Evolutionary conservation across 257 asterid genomes (phyloP).

Genomic region (Forsythia viridissima): DNA sequence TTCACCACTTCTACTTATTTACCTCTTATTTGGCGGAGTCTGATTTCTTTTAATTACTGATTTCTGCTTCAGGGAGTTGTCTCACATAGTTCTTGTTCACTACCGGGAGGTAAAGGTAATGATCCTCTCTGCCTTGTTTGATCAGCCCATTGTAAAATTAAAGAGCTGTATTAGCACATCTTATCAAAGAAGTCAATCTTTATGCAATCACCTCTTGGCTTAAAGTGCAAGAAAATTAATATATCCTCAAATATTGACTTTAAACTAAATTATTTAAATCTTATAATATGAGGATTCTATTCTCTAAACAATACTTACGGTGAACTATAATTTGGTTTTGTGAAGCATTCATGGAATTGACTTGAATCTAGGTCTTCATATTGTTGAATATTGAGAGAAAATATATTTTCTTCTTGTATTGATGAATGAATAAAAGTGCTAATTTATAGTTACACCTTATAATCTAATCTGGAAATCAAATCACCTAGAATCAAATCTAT

Average conservation of each 20-base stretch:
- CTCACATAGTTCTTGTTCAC: slow-evolving; percentile 95
- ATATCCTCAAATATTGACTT: slow-evolving; percentile 12
- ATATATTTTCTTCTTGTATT: too few species aligned
- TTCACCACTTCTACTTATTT: slow-evolving; percentile 2
- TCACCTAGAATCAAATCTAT: too few species aligned
- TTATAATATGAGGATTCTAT: neutral
- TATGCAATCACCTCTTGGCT: slow-evolving; percentile 6
- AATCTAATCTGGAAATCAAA: too few species aligned
- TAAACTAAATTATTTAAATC: slow-evolving; percentile 4
- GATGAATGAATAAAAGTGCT: too few species aligned
- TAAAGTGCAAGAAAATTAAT: slow-evolving; percentile 15
- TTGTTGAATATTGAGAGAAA: too few species aligned
- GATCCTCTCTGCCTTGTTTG: slow-evolving; percentile 17
- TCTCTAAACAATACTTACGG: slow-evolving; percentile 7
- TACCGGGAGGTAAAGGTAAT: slow-evolving; percentile 94
- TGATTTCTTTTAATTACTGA: slow-evolving; percentile 29
- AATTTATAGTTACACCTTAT: too few species aligned
- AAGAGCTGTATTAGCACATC: neutral
- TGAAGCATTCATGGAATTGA: neutral
- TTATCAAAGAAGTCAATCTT: slow-evolving; percentile 15
- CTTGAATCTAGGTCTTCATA: neutral
- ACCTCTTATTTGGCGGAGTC: slow-evolving; percentile 19
- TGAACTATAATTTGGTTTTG: slow-evolving; percentile 22
- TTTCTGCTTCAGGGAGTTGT: slow-evolving; percentile 66
- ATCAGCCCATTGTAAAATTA: neutral